Percentiles rank a stretch among this genome's conserved stretches.
These are phyloP conservation scores for Diddensiella transvaalensis DNA, from an alignment of 805 yeast species.

Conservation along the genomic window DNA sequence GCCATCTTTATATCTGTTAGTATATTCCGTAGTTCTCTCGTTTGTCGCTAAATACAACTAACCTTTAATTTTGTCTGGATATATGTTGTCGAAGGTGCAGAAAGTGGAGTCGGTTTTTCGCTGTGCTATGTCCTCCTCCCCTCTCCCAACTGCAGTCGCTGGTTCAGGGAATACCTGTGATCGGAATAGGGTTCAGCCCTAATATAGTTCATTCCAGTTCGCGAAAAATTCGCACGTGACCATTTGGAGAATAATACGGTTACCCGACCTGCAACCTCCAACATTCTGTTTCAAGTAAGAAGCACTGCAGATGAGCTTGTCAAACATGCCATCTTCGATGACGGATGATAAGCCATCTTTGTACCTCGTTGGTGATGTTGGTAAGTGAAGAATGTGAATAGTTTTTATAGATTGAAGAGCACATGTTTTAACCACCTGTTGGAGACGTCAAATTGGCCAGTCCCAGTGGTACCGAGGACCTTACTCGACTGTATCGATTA, in stretches of 20 bases:
- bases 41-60: neutral
- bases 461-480: constrained; percentile 63
- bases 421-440: too few relatives aligned
- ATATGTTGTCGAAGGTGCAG: neutral
- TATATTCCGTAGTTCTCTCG: neutral
- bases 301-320: too few relatives aligned
- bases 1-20: constrained; percentile 58
- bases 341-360: constrained; percentile 2
- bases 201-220: too few relatives aligned
- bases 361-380: constrained; percentile 1
- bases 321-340: constrained; percentile 10
- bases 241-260: too few relatives aligned
- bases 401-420: too few relatives aligned
- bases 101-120: constrained; percentile 3
- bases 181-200: neutral
- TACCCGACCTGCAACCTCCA: neutral
- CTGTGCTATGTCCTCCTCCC: too few relatives aligned
- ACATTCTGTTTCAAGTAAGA: too few relatives aligned
- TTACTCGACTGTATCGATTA: constrained; percentile 66
- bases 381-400: neutral
- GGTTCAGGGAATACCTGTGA: neutral
- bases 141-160: too few relatives aligned
- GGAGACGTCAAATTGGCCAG: constrained; percentile 10
- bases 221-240: neutral
- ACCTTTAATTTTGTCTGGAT: neutral